Base-by-base conservation (phyloP, 257 asterid species). In the Capsicum pubescens region DNA sequence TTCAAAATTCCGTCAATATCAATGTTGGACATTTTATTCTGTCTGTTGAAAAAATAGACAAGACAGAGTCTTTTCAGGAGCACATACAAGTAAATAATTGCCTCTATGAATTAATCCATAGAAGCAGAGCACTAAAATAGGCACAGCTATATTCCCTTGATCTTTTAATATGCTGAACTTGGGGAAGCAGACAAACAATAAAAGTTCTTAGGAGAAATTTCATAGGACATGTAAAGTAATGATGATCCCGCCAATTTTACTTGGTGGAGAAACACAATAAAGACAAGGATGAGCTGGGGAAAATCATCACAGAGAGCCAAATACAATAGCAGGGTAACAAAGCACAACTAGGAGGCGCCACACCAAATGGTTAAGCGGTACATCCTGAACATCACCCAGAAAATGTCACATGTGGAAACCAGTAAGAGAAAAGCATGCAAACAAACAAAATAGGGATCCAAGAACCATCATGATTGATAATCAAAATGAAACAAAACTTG, bases 1-100 rank as follows among this genome's bases (percentile, higher is more conserved):
- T 90, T 89, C 91, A 93, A 77, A 55, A 93, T 87, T 59, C 93
- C 94, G 80, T 86, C 91, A 3, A 92, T 87, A 68, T 92, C 93
- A 84, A 92, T 87, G 87, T 87, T 92, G 48, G 93, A 88, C 97
- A 92, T 93, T 57, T 68, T 68, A 13, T 36, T 36, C 50, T 68
- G 12, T 36, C 52, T 3, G 48, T 67, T 35, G 44, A 64, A 64
- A 64, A 19, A 60, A 60, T 21, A 39, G 15, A 63, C 8, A 21
- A 63, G 72, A 12, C 46, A 61, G 6, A 26, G 46, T 12, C 46
- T 32, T 66, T 32, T 66, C 17, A 66, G 69, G 69, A 63, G 42
- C 15, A 21, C 15, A 21, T 9, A 63, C 69, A 63, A 63, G 72
- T 12, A 6, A 16, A 44, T 64, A 64, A 35, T 63, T 32, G 5